Conservation (phyloP, 805 yeast genomes). For the Limtongozyma cylindracea region DNA sequence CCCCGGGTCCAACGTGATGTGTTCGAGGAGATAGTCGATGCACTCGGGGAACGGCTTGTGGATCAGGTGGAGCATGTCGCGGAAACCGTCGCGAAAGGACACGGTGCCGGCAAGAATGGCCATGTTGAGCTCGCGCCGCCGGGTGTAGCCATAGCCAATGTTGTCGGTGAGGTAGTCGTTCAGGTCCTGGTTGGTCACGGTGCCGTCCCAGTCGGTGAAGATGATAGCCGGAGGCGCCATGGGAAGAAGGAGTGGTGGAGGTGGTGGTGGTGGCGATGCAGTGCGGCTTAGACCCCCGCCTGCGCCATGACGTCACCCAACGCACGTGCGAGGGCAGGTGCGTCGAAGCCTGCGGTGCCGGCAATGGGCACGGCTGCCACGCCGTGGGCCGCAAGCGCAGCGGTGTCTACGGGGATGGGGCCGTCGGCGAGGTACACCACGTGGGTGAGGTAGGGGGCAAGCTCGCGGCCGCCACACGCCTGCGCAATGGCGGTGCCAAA, state of each 20-base stretch:
- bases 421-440: too few species aligned
- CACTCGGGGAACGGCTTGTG: constrained; percentile 61
- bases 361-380: too few species aligned
- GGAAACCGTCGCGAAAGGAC: constrained; percentile 63
- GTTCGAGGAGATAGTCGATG: constrained; percentile 33
- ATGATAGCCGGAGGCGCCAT: constrained; percentile 36
- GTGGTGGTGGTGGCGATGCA: too few species aligned
- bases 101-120: constrained; percentile 43
- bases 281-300: too few species aligned
- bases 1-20: constrained; percentile 73
- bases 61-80: constrained; percentile 62
- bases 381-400: too few species aligned
- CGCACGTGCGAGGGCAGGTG: too few species aligned
- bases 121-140: constrained; percentile 43
- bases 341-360: too few species aligned
- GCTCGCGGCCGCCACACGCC: too few species aligned
- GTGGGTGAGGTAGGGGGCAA: too few species aligned
- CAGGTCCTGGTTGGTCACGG: constrained; percentile 86
- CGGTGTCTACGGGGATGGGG: too few species aligned
- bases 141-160: constrained; percentile 59
- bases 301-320: too few species aligned
- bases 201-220: constrained; percentile 96
- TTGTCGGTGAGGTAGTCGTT: constrained; percentile 80
- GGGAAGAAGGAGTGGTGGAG: not conserved
- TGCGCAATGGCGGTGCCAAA: too few species aligned